Conservation (phyloP, 306 rosid species). For the Begonia loranthoides region DNA sequence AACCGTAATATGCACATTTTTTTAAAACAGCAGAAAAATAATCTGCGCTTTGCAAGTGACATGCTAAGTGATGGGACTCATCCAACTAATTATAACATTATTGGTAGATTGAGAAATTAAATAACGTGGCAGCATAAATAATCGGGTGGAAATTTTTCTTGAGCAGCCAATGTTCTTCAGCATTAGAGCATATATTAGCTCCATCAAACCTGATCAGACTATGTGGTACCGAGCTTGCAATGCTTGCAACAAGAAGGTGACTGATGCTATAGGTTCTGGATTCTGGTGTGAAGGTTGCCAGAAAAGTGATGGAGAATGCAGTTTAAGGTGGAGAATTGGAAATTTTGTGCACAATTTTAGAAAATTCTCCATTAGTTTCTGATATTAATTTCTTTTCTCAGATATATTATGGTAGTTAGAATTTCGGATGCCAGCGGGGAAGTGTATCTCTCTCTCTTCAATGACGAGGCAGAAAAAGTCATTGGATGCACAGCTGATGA, state of each 20-base stretch:
- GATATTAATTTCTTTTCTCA: conserved; percentile 8
- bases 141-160: conserved; percentile 3
- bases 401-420: conserved; percentile 50
- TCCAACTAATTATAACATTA: too few relatives aligned
- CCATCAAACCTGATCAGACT: conserved; percentile 66
- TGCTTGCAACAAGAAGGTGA: conserved; percentile 79
- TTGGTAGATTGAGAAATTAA: too few relatives aligned
- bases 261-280: conserved; percentile 57
- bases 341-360: background rate
- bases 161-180: conserved; percentile 62
- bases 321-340: conserved; percentile 32
- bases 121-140: too few relatives aligned
- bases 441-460: conserved; percentile 41
- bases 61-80: too few relatives aligned
- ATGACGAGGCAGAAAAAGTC: conserved; percentile 62
- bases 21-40: too few relatives aligned
- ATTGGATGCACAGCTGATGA: conserved; percentile 86
- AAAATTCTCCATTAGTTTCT: background rate
- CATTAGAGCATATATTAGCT: conserved; percentile 50
- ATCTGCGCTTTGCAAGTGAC: too few relatives aligned
- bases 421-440: conserved; percentile 61
- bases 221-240: conserved; percentile 94
- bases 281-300: conserved; percentile 93
- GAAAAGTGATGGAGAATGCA: conserved; percentile 61
- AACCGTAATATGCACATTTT: too few relatives aligned